These are phyloP conservation scores for Hymenoscyphus fraxineus DNA, from an alignment of 2,329 filamentous ascomycete species.

Conservation along the genomic window DNA sequence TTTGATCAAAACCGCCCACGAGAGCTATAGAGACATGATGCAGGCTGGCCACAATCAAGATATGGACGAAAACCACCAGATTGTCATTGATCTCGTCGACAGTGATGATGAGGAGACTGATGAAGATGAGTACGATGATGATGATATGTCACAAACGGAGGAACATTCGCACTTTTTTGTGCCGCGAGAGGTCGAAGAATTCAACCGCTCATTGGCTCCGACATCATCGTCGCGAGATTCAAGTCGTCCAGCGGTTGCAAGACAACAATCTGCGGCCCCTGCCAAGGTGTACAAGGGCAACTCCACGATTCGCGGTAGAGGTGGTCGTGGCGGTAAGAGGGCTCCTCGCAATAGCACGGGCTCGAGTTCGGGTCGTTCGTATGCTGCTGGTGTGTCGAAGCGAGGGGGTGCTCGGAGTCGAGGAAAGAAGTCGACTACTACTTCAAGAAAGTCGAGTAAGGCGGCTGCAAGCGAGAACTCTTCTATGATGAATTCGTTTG, in stretches of 20 bases:
- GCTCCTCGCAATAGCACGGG: conserved; percentile 2
- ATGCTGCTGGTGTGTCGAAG: conserved; percentile 7
- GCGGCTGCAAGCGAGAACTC: neutral
- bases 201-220: conserved; percentile 10
- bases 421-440: conserved; percentile 2
- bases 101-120: conserved; percentile 26
- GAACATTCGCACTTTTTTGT: conserved; percentile 17
- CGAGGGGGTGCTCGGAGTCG: neutral
- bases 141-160: conserved; percentile 12
- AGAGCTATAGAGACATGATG: conserved; percentile 50
- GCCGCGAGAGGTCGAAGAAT: conserved; percentile 1
- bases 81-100: conserved; percentile 52
- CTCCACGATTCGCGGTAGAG: conserved; percentile 2
- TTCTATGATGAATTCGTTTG: conserved; percentile 2
- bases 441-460: conserved; percentile 5
- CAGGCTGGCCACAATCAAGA: conserved; percentile 23
- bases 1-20: conserved; percentile 49
- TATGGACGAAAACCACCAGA: conserved; percentile 35
- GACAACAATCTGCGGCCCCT: conserved; percentile 2
- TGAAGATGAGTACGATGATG: conserved; percentile 25
- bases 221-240: neutral
- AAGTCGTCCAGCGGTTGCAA: neutral
- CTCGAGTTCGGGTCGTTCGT: conserved; percentile 10
- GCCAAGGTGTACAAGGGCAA: neutral
- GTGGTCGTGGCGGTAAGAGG: conserved; percentile 10